These are phyloP conservation scores for Oryza officinalis DNA, from an alignment of 176 grass and related monocot genomes.

Conservation along the genomic window DNA sequence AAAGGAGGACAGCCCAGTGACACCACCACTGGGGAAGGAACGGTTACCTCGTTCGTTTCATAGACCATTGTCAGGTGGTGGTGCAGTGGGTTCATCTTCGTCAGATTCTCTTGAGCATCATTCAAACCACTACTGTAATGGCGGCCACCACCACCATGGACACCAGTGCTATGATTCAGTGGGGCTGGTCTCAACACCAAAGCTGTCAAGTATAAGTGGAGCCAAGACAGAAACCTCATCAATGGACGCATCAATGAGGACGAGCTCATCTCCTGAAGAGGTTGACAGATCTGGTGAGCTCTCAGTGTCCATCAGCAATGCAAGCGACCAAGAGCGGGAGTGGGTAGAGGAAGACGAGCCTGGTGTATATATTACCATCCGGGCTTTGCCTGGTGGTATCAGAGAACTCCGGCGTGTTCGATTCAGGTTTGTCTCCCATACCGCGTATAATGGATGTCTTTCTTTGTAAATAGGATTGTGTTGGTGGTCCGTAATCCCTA, in stretches of 20 bases:
- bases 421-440: slow-evolving; percentile 66
- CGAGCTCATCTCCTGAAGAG: slow-evolving; percentile 83
- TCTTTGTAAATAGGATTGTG: not conserved
- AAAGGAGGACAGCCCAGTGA: slow-evolving; percentile 79
- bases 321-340: slow-evolving; percentile 87
- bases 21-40: slow-evolving; percentile 79
- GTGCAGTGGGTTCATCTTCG: slow-evolving; percentile 71
- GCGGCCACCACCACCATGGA: slow-evolving; percentile 40
- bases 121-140: slow-evolving; percentile 32
- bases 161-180: slow-evolving; percentile 55
- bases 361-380: slow-evolving; percentile 94
- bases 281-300: slow-evolving; percentile 69
- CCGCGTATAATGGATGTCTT: not conserved
- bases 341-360: slow-evolving; percentile 96
- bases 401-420: slow-evolving; percentile 87
- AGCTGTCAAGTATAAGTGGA: slow-evolving; percentile 91
- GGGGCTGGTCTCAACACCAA: slow-evolving; percentile 67
- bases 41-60: slow-evolving; percentile 58
- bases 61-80: slow-evolving; percentile 47
- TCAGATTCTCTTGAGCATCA: slow-evolving; percentile 84
- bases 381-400: slow-evolving; percentile 74
- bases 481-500: not conserved
- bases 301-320: slow-evolving; percentile 80
- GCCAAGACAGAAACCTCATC: slow-evolving; percentile 73
- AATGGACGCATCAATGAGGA: slow-evolving; percentile 77